phyloP scores from a whole-genome alignment of 345 rosid genomes.

The Hirschfeldia incana region DNA sequence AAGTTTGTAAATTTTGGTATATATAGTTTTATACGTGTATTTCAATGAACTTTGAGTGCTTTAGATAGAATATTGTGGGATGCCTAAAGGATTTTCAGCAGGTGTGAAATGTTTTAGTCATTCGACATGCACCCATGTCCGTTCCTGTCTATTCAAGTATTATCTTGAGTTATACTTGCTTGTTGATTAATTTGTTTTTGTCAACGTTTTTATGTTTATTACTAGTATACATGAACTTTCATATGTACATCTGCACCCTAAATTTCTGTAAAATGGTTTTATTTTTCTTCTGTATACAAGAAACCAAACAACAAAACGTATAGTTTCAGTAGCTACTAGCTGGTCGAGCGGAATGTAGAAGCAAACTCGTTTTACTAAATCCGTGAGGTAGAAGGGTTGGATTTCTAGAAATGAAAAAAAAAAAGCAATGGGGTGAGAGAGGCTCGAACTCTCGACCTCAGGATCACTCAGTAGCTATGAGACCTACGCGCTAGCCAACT shows the following conservation, averaged over 20 bases:
- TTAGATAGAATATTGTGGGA: no score
- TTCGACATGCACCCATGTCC: conserved; percentile 21
- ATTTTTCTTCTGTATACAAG: background rate
- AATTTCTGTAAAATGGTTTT: background rate
- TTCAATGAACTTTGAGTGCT: no score
- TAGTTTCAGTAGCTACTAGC: background rate
- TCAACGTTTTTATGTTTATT: background rate
- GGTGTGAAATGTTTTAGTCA: background rate
- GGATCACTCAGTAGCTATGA: conserved; percentile 86
- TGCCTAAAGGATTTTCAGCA: no score
- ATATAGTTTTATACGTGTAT: no score
- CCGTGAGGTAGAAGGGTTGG: background rate
- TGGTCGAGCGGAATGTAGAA: background rate
- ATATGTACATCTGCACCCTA: background rate
- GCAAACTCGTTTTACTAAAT: background rate
- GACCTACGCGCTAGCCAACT: conserved; percentile 99
- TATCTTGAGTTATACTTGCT: background rate
- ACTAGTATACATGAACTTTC: background rate
- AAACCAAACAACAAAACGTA: background rate
- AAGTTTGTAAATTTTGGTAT: no score
- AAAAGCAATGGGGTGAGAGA: conserved; percentile 70
- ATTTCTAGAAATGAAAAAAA: background rate
- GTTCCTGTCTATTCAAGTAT: background rate
- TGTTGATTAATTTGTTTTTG: background rate
- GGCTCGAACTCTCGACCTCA: conserved; percentile 96